These are phyloP conservation scores for Fusarium luffae DNA, from an alignment of 2,329 filamentous ascomycete genomes.

Conservation along the genomic window DNA sequence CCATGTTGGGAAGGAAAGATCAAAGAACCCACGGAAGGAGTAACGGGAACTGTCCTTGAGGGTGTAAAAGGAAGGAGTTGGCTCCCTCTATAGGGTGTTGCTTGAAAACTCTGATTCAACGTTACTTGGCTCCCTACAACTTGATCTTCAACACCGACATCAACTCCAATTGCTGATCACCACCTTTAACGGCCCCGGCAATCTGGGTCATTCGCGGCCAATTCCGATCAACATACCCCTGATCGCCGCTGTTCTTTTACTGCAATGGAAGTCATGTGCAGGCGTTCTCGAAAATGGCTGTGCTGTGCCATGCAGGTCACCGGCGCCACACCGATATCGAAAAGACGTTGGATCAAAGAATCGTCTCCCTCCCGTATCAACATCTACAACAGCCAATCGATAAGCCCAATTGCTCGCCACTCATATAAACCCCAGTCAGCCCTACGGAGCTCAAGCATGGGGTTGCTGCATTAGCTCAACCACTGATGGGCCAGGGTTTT, in stretches of 20 bases:
- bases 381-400: slow-evolving; percentile 12
- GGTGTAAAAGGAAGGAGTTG: neutral
- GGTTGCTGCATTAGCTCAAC: slow-evolving; percentile 41
- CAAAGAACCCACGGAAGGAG: neutral
- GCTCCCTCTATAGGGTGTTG: slow-evolving; percentile 20
- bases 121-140: slow-evolving; percentile 10
- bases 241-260: neutral
- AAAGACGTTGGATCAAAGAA: slow-evolving; percentile 20
- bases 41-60: neutral
- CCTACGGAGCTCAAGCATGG: slow-evolving; percentile 41
- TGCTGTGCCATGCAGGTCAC: slow-evolving; percentile 14
- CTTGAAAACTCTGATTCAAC: slow-evolving; percentile 19
- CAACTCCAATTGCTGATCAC: neutral
- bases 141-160: neutral
- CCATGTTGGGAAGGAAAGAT: neutral
- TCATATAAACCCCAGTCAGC: slow-evolving; percentile 36
- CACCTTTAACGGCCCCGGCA: slow-evolving; percentile 11
- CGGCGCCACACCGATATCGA: slow-evolving; percentile 7
- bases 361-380: slow-evolving; percentile 9
- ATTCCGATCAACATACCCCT: slow-evolving; percentile 18
- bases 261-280: slow-evolving; percentile 16
- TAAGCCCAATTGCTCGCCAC: slow-evolving; percentile 31
- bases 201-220: slow-evolving; percentile 16
- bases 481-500: slow-evolving; percentile 39
- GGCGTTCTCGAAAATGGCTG: slow-evolving; percentile 16